Base-by-base conservation (phyloP, 2,329 filamentous ascomycete genomes). In the Fusarium chaquense region DNA sequence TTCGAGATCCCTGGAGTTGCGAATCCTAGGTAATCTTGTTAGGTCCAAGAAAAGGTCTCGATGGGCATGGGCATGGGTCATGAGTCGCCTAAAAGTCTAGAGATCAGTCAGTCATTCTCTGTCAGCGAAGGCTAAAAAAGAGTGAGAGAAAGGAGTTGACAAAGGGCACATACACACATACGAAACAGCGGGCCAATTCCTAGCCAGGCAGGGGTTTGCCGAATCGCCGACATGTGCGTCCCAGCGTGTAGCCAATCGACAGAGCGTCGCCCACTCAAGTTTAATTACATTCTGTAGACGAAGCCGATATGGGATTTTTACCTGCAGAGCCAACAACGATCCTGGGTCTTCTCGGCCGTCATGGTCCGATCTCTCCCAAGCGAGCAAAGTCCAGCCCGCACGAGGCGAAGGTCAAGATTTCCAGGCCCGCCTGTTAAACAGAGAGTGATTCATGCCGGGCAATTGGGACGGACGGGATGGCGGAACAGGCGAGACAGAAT, bases 211-310 rank as follows among this genome's bases (percentile, higher is more conserved):
- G 62, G 67, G 67, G 62, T 63, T 54, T 44, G 41, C 51, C 53
- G 38, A 58, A 55, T 62, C 58, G 62, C 55, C 62, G 44, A 62
- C 55, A 56, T 55, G 36, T 58, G 43, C 20, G 54, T 54, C 65
- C 58, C 44, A 26, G 49, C 47, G 35, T 51, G 61, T 58, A 59
- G 50, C 73, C 73, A 75, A 75, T 75, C 54, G 65, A 58, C 44
- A 64, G 58, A 36, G 43, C 41, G 30, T 64, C 57, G 47, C 56
- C 45, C 38, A 60, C 65, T 59, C 58, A 60, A 73, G 72, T 75
- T 75, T 75, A 75, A 75, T 75, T 75, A 54, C 71, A 63, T 49
- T 45, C 68, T 57, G 56, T 56, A 35, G 53, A 62, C 50, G 53
- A 62, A 59, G 41, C 45, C 43, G 58, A 58, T 30, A 51, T 53